Conservation (phyloP, 306 rosid genomes). For the Coriaria nepalensis region DNA sequence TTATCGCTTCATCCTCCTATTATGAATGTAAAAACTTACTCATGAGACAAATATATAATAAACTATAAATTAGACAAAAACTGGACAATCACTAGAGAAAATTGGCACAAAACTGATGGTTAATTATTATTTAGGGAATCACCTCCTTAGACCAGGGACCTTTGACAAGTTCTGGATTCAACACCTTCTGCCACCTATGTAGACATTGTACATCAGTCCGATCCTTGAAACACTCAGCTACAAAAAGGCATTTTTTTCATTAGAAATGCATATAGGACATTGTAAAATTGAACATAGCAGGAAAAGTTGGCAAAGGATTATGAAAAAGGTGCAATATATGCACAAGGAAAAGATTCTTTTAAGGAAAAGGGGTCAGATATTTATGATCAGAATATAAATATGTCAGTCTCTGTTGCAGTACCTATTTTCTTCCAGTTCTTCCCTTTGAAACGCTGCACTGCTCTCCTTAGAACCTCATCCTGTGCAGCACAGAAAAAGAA, state of each 20-base stretch:
- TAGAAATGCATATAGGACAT: constrained; percentile 11
- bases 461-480: constrained; percentile 77
- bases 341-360: background rate
- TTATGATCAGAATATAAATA: no score
- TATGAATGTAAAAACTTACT: constrained; percentile 5
- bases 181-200: constrained; percentile 99
- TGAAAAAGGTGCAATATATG: background rate
- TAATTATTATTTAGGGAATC: constrained; percentile 12
- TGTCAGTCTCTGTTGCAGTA: constrained; percentile 9
- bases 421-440: constrained; percentile 99
- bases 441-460: constrained; percentile 92
- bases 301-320: constrained; percentile 1
- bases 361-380: no score
- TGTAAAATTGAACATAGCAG: constrained; percentile 1
- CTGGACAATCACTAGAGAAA: background rate
- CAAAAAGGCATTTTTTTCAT: constrained; percentile 22
- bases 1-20: constrained; percentile 87
- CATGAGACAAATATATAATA: background rate
- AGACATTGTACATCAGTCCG: constrained; percentile 98
- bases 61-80: background rate
- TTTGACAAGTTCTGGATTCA: constrained; percentile 95
- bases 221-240: constrained; percentile 99
- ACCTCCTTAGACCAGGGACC: constrained; percentile 99
- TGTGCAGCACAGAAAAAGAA: constrained; percentile 21
- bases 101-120: background rate